Base-by-base conservation (phyloP, 148 eudicot species). In the Rhododendron mucronatum region DNA sequence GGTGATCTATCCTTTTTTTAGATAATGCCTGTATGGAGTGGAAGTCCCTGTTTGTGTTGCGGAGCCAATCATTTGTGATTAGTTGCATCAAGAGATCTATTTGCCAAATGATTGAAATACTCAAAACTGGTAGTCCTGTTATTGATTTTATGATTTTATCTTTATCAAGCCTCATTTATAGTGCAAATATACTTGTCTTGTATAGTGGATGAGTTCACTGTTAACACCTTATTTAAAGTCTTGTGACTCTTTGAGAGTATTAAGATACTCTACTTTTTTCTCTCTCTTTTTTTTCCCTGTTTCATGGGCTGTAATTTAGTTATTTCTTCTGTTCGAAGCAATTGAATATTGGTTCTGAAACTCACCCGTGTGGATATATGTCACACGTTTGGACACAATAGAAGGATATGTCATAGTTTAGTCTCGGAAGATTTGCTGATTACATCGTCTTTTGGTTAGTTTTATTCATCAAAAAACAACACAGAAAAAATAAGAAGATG, bases 1-100 rank as follows among this genome's bases (percentile, higher is more conserved):
- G 82, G 96, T 91, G 80, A 30, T 51, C 41, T 83, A 69, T 48
- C 59, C 30, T 18, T 2, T 59, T 28, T 71, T 11, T 35, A 26
- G 0, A 26, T 77, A 73, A 53, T 48, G 59, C 30, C 50, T 23
- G 69, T 33, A 35, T 55, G 65, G 20, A 44, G 37, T 44, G 26
- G 28, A 67, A 39, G 69, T 10, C n/a, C 59, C 44, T 45, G 47
- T 63, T 33, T 75, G 73, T 81, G 26, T 81, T 61, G 69, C 11
- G 28, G 51, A 35, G 73, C 4, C 75, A 9, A 61, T 30, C 80
- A 35, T 13, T 23, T 20, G 37, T 2, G 39, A 84, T 28, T 47
- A 14, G 71, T 7, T 48, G 28, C n/a, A 65, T 39, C 50, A 30
- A 20, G 51, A 79, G 9, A 28, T 37, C 77, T 47, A 71, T 69